Base-by-base conservation (phyloP, 1,284 basidiomycete species). In the Kwoniella shivajii region DNA sequence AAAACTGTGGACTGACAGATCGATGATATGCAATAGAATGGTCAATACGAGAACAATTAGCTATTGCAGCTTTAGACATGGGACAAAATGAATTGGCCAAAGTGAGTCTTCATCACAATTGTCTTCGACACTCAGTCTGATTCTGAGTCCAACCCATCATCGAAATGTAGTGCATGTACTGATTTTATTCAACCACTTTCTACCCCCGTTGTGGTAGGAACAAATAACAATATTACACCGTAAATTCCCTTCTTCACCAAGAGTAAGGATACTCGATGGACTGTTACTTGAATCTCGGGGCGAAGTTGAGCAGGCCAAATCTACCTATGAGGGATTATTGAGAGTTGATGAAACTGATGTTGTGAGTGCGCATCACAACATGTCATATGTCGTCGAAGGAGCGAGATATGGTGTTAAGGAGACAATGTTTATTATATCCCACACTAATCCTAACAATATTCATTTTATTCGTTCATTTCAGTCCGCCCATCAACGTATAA, bases 21-120 rank as follows among this genome's bases (percentile, higher is more conserved):
- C 11, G 41, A 42, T 6, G 41, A 27, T 27, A 42, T 42, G 10
- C 41, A 18, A 16, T 65, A 92, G 90, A 83, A 63, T 96, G 92
- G 91, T 83, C 87, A 1, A 86, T 92, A 60, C 79, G 94, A 14
- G 95, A 98, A 73, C 93, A 97, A 71, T 81, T 97, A 1, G 85
- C 87, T 4, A 81, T 94, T 36, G 91, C 95, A 1, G 85, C 95
- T 0, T 80, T 96, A 50, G 94, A 98, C 70, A 77, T 90, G 14
- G 90, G 89, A 16, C 82, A 86, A 53, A 68, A 88, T 37, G 85
- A 89, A 50, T 78, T 92, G n/a, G 91, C 94, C 22, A 86, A 90
- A 71, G 92, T 95, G 73, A 66, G 88, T 82, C 22, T 20, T 14
- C 16, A 31, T 41, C n/a, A n/a, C n/a, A n/a, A n/a, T n/a, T n/a